phyloP scores from a whole-genome alignment of 208 protist genomes.

The Endotrypanum monterogeii region DNA sequence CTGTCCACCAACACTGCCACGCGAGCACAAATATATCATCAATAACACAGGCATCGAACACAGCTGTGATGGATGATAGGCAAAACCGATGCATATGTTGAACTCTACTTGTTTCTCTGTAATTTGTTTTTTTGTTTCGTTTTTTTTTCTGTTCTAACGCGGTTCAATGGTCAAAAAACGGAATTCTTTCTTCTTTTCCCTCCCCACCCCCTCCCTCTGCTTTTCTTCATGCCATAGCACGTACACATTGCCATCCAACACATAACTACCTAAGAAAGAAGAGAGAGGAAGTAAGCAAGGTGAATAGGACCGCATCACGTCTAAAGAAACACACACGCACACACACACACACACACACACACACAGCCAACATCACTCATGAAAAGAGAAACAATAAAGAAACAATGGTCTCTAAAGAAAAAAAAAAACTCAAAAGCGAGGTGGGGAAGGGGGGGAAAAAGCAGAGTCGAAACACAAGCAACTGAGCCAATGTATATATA shows the following conservation, averaged over 20 bases:
- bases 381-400: background rate
- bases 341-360: background rate
- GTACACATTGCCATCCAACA: too few relatives aligned
- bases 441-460: background rate
- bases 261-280: too few relatives aligned
- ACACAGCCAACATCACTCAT: background rate
- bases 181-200: background rate
- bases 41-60: too few relatives aligned
- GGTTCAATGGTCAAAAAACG: background rate
- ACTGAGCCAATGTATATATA: background rate
- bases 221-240: too few relatives aligned
- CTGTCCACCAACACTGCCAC: too few relatives aligned
- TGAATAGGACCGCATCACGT: too few relatives aligned
- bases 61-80: too few relatives aligned
- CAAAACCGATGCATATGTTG: too few relatives aligned
- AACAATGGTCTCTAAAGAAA: background rate
- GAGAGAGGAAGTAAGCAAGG: too few relatives aligned
- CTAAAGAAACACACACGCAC: too few relatives aligned
- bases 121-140: background rate
- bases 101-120: too few relatives aligned
- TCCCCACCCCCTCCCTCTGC: background rate
- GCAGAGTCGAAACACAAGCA: background rate
- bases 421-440: background rate
- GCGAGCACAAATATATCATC: too few relatives aligned
- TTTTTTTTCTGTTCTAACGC: background rate